Evolutionary conservation across 2,329 filamentous ascomycete genomes (phyloP).

Genomic region (Beauveria rudraprayagi): DNA sequence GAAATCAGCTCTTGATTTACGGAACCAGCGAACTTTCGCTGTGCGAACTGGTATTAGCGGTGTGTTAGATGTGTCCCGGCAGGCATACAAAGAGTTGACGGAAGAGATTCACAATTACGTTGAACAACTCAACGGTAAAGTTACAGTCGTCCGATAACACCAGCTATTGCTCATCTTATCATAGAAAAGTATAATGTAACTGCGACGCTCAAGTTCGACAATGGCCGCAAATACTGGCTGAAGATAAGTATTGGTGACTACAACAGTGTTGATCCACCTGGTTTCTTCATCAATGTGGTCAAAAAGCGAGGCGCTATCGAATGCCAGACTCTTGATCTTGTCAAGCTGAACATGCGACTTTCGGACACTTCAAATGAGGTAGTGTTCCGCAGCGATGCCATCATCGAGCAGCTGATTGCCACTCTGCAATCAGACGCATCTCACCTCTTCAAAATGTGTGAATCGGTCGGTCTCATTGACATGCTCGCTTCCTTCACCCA

Average conservation of each 20-base stretch:
- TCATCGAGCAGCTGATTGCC: slow-evolving; percentile 63
- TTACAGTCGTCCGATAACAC: not conserved
- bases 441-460: slow-evolving; percentile 72
- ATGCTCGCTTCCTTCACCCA: slow-evolving; percentile 76
- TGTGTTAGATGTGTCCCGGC: slow-evolving; percentile 78
- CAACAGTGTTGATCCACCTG: slow-evolving; percentile 51
- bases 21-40: slow-evolving; percentile 86
- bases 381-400: slow-evolving; percentile 70
- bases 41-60: slow-evolving; percentile 80
- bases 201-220: slow-evolving; percentile 67
- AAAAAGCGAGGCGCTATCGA: slow-evolving; percentile 69
- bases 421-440: slow-evolving; percentile 66
- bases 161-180: not conserved
- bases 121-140: slow-evolving; percentile 54
- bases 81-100: slow-evolving; percentile 83
- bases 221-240: slow-evolving; percentile 71
- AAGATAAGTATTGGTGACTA: slow-evolving; percentile 56
- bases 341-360: slow-evolving; percentile 74
- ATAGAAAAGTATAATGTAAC: slow-evolving; percentile 49
- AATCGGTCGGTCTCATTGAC: slow-evolving; percentile 79
- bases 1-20: slow-evolving; percentile 70
- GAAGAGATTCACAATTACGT: slow-evolving; percentile 69
- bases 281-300: slow-evolving; percentile 69
- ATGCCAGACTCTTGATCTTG: slow-evolving; percentile 76
- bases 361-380: slow-evolving; percentile 77